Percentiles rank a stretch among this genome's conserved stretches.
phyloP scores from a whole-genome alignment of 495 filamentous ascomycete genomes.

The Xylaria intraflava region DNA sequence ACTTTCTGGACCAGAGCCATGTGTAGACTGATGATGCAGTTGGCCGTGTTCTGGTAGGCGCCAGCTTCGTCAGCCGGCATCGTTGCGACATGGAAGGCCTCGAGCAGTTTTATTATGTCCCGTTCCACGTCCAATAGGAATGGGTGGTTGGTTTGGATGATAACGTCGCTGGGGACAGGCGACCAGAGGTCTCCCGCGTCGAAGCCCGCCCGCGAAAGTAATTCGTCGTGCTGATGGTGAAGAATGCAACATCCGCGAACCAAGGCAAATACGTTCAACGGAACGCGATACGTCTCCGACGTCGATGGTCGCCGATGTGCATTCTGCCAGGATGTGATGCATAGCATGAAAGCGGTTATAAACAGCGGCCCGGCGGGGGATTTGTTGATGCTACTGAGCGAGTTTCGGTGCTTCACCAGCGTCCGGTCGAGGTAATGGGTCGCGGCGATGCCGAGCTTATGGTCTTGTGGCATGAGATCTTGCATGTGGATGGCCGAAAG shows the following conservation, averaged over 20 bases:
- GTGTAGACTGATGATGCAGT: conserved; percentile 1
- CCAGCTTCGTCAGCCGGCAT: conserved; percentile 4
- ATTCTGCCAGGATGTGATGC: conserved; percentile 9
- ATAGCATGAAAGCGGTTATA: conserved; percentile 10
- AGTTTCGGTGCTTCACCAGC: conserved; percentile 7
- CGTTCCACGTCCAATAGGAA: neutral
- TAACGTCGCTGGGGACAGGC: neutral
- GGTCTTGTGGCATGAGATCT: conserved; percentile 5
- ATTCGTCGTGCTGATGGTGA: conserved; percentile 2
- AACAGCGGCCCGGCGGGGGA: neutral
- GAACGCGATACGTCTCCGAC: conserved; percentile 7
- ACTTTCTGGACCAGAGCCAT: neutral
- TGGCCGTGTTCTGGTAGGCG: conserved; percentile 2
- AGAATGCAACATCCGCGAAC: conserved; percentile 8
- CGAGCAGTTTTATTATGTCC: conserved; percentile 5
- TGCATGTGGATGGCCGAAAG: conserved; percentile 9
- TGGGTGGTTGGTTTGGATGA: neutral
- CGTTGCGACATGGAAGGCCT: neutral
- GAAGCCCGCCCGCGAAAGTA: conserved; percentile 2
- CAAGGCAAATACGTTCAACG: conserved; percentile 6
- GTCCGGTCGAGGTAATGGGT: conserved; percentile 10
- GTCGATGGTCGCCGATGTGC: neutral
- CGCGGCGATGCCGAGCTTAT: neutral
- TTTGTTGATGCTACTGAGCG: neutral
- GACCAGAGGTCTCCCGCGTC: conserved; percentile 3